Evolutionary conservation across 148 eudicot species (phyloP), one percentile per base, ranked within the genome.

Genomic region (Camellia lanceoleosa): DNA sequence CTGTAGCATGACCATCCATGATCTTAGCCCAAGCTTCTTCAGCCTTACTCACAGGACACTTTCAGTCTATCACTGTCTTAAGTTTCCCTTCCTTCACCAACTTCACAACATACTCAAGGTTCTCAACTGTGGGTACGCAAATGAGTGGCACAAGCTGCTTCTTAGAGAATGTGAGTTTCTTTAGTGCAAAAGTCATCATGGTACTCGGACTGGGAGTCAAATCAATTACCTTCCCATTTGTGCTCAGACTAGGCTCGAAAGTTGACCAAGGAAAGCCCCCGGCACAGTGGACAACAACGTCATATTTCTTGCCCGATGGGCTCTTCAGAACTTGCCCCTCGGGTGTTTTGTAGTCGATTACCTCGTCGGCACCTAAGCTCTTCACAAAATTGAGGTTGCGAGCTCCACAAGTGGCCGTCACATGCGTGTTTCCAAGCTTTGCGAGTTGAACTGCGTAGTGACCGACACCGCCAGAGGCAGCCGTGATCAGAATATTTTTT

Each of bases 401-500:
- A 8, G 90, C 89, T 23, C 97, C 94, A 78, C 98, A 94, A 0
- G 97, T 94, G 49, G 94, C 89, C 0, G 97, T 94, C 14, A 94
- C 93, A 4, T 92, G 91, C 0, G 91, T 74, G 80, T 94, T 94
- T 43, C 94, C 98, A 0, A 94, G 90, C 87, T 94, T 92, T 18
- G 97, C 97, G 49, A 94, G 84, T 77, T 94, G 98, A 52, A 94
- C 93, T 2, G 93, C 91, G 12, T 89, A 92, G 83, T 91, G 94
- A 43, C 97, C 94, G 5, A 91, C 97, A 2, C 98, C 97, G 3
- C 97, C 94, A 3, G 97, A 93, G 15, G 87, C 97, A 3, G 90
- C 93, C 0, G 92, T 89, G 80, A 91, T 71, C 12, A 93, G 87
- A 30, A 93, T 83, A 84, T 91, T 93, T 75, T 82, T 89, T 61